Evolutionary conservation across 495 filamentous ascomycete species (phyloP), one percentile per base, ranked within the genome.

Genomic region (Pyrenula aspistea): DNA sequence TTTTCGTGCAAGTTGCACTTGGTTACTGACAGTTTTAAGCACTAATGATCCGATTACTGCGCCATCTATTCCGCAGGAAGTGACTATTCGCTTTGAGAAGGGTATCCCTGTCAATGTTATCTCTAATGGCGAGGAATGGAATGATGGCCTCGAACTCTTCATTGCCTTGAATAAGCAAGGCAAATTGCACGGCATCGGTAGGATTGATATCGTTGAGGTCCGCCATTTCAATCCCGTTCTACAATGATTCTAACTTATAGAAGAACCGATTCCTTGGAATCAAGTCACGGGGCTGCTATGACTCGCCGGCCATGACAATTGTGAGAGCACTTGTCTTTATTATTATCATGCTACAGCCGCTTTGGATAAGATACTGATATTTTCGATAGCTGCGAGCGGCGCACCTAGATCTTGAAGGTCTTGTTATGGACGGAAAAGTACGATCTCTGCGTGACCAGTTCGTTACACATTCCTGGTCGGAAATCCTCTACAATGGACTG

Each of bases 131-230:
- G 83, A 89, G 77, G 77, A 77, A 49, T 75, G 78, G 62, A 92
- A 87, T 22, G 89, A 87, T 62, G 71, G 82, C n/a, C 73, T 96
- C 24, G 86, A 90, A 60, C 71, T 95, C 42, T 96, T 96, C 78
- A 74, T 85, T 61, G 76, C 81, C 31, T 76, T 83, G 60, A 96
- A 96, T 75, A 71, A 79, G 55, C 90, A 95, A 64, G 91, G 80
- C 56, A 78, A 81, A 60, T 78, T 73, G 53, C 68, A 91, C 69
- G 92, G 91, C 65, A 77, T 96, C 58, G 91, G 91, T 61, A 75
- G 91, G 65, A 86, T 95, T 61, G 91, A 96, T 65, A 96, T 96
- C 63, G 91, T 78, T 53, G 91, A 95, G n/a, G n/a, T n/a, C n/a
- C n/a, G n/a, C n/a, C n/a, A n/a, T n/a, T n/a, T n/a, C n/a, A n/a